Evolutionary conservation across 352 stramenopile genomes (phyloP).

Genomic region (Phytopythium kandeliae): DNA sequence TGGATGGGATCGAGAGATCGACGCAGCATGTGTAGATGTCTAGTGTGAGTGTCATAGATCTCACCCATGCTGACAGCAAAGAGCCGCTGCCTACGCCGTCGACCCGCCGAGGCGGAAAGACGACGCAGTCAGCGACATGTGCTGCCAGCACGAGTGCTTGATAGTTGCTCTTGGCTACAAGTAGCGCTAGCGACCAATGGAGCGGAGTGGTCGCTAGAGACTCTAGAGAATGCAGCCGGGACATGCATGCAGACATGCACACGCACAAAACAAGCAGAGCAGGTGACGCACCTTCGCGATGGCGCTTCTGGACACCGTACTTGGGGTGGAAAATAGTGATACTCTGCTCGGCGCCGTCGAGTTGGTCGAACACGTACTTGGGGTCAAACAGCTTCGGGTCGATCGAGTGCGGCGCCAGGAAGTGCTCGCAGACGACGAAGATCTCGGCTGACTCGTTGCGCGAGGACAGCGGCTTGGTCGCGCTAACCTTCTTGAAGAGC

Average conservation of each 20-base stretch:
- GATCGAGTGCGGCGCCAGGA: constrained; percentile 95
- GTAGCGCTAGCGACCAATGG: constrained; percentile 82
- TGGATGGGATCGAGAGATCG: too few species aligned
- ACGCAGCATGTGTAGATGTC: constrained; percentile 10
- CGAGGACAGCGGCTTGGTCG: constrained; percentile 97
- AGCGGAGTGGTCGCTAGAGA: constrained; percentile 69
- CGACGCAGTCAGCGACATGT: constrained; percentile 22
- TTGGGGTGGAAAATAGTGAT: constrained; percentile 98
- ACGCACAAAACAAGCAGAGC: constrained; percentile 5
- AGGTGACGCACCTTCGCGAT: constrained; percentile 75
- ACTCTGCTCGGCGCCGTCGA: constrained; percentile 83
- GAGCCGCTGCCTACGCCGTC: constrained; percentile 14
- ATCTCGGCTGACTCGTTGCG: constrained; percentile 99
- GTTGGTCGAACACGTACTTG: constrained; percentile 96
- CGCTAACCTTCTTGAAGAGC: constrained; percentile 97
- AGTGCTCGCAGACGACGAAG: constrained; percentile 98
- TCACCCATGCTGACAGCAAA: constrained; percentile 58
- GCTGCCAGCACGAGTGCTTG: constrained; percentile 62
- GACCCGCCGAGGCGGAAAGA: constrained; percentile 10
- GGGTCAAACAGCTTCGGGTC: constrained; percentile 97
- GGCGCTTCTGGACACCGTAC: constrained; percentile 92
- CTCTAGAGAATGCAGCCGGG: constrained; percentile 88
- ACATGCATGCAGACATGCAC: constrained; percentile 20
- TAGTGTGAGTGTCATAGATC: constrained; percentile 76
- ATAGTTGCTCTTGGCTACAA: constrained; percentile 88